These are phyloP conservation scores for Candida cerambycidarum DNA, from an alignment of 805 yeast genomes.

Conservation along the genomic window DNA sequence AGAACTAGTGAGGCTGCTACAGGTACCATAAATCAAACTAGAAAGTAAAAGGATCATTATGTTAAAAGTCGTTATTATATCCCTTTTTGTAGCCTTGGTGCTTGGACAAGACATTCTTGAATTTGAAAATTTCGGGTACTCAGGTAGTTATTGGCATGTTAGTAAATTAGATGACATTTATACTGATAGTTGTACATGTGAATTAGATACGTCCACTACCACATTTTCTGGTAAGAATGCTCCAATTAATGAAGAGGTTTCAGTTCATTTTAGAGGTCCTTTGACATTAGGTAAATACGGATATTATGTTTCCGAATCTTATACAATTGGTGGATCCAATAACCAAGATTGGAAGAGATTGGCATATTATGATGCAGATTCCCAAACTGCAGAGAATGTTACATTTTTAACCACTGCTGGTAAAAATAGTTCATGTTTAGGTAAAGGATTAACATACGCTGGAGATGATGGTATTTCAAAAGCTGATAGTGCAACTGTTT, in stretches of 20 bases:
- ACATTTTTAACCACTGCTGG: constrained; percentile 71
- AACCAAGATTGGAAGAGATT: constrained; percentile 55
- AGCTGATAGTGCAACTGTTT: constrained; percentile 48
- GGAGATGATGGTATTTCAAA: constrained; percentile 51
- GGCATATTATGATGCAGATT: constrained; percentile 56
- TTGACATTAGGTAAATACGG: constrained; percentile 60
- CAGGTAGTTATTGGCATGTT: constrained; percentile 53
- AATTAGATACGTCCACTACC: constrained; percentile 33
- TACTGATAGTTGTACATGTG: constrained; percentile 46
- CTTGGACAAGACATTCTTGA: constrained; percentile 27
- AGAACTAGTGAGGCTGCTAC: too few species aligned
- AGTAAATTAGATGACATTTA: constrained; percentile 39
- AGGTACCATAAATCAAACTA: too few species aligned
- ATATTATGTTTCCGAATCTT: constrained; percentile 51
- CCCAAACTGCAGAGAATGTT: constrained; percentile 56
- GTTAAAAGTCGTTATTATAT: neutral
- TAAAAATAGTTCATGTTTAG: constrained; percentile 58
- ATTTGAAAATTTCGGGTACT: constrained; percentile 55
- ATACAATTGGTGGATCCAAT: constrained; percentile 28
- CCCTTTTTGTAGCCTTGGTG: neutral
- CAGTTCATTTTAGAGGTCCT: constrained; percentile 82
- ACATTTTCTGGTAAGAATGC: constrained; percentile 58
- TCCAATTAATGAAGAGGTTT: constrained; percentile 66
- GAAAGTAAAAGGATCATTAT: too few species aligned
- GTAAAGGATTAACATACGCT: constrained; percentile 66